Base-by-base conservation (phyloP, 352 stramenopile species). In the Globisporangium recalcitrans region DNA sequence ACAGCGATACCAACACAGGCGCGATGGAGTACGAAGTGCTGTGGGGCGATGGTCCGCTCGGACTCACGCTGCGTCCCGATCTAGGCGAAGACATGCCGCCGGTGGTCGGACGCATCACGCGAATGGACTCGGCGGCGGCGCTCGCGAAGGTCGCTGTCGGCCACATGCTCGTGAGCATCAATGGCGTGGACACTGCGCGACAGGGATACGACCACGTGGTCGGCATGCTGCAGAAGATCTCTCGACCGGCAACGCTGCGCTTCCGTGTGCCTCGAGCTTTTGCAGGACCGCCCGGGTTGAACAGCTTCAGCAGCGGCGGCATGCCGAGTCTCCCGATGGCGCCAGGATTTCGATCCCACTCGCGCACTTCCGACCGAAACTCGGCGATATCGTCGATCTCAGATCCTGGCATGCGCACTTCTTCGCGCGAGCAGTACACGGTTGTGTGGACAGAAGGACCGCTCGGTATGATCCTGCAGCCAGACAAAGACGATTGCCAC, bases 111-210 rank as follows among this genome's bases (percentile, higher is more conserved):
- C 86, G 86, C 51, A 95, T 95, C 70, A 95, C 86, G 57, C 84
- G 86, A n/a, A 71, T 83, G 53, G 85, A 93, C 68, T 93, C 86
- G 48, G 86, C 85, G 4, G 86, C 86, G 1, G 86, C 86, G 24
- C 68, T 90, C 52, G 84, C 86, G 3, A 89, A 90, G 14, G 86
- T 95, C 32, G 80, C 79, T 0, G 82, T 93, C 48, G 86, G 86
- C 21, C 84, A 95, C 73, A 92, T 95, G 86, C 84, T 95, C 44
- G 86, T 95, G 65, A 91, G 81, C 71, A 92, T 95, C 63, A 95
- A 95, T 63, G 82, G 82, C 54, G 78, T 90, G 62, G 84, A 93
- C 68, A 95, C 86, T 27, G 82, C 86, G 21, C 84, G 85, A n/a
- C 81, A 91, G 60, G 86, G 86, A 36, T 95, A 95, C 61, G 84